phyloP scores from a whole-genome alignment of 495 filamentous ascomycete species.

The Daldinia concentrica region DNA sequence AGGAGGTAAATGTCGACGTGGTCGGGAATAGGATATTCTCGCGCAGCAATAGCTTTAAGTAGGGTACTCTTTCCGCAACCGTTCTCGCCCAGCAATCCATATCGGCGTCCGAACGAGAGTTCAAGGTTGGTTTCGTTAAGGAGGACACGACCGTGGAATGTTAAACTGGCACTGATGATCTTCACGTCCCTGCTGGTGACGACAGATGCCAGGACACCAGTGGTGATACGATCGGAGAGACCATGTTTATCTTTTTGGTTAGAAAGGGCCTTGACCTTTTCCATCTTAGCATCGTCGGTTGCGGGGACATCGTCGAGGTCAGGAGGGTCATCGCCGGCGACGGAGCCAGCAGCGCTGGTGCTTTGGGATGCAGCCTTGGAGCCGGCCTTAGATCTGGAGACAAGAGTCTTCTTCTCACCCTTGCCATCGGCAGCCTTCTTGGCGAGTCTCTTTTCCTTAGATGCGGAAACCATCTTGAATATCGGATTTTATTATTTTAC shows the following conservation, averaged over 20 bases:
- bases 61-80: conserved; percentile 98
- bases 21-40: conserved; percentile 95
- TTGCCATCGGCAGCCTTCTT: conserved; percentile 85
- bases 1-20: conserved; percentile 98
- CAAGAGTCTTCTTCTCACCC: conserved; percentile 75
- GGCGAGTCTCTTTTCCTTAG: conserved; percentile 96
- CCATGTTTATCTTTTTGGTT: conserved; percentile 96
- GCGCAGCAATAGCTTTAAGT: conserved; percentile 90
- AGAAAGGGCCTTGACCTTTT: conserved; percentile 74
- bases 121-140: conserved; percentile 93
- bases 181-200: conserved; percentile 89
- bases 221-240: conserved; percentile 96
- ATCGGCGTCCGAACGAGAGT: conserved; percentile 90
- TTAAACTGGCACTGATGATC: conserved; percentile 89
- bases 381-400: conserved; percentile 71
- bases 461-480: conserved; percentile 84
- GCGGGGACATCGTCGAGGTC: conserved; percentile 71
- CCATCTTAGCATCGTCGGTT: conserved; percentile 74
- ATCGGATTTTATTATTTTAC: background rate
- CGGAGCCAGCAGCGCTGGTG: conserved; percentile 70
- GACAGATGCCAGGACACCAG: conserved; percentile 91
- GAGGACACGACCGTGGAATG: conserved; percentile 97
- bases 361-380: conserved; percentile 71
- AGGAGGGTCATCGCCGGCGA: conserved; percentile 74
- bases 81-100: conserved; percentile 97